phyloP scores from a whole-genome alignment of 2,329 filamentous ascomycete species.

The Mollisia scopiformis region DNA sequence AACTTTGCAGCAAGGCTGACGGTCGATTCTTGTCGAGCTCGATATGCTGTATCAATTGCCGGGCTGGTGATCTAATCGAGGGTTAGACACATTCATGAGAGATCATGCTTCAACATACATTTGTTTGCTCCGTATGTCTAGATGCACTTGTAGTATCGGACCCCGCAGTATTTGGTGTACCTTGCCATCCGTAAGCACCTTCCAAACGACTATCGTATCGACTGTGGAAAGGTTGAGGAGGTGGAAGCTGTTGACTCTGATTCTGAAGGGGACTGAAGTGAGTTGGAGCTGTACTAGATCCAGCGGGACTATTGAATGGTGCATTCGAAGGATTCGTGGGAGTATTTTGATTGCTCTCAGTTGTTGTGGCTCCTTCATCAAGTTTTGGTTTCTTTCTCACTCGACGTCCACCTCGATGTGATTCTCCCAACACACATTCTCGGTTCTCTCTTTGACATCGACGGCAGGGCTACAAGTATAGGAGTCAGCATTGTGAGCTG shows the following conservation, averaged over 20 bases:
- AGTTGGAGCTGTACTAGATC: not conserved
- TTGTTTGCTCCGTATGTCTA: conserved; percentile 25
- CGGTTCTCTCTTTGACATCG: conserved; percentile 37
- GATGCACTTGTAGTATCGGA: conserved; percentile 23
- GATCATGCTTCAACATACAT: conserved; percentile 19
- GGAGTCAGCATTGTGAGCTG: conserved; percentile 2
- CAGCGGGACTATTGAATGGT: conserved; percentile 11
- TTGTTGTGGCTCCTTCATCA: conserved; percentile 16
- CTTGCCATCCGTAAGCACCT: conserved; percentile 19
- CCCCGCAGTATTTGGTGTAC: conserved; percentile 15
- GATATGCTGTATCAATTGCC: conserved; percentile 21
- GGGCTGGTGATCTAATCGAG: conserved; percentile 21
- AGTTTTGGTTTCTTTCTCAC: conserved; percentile 36
- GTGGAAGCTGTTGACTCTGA: conserved; percentile 8
- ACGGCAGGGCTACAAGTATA: conserved; percentile 32
- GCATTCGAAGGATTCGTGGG: conserved; percentile 3
- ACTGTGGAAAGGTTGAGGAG: conserved; percentile 21
- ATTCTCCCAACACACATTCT: conserved; percentile 37
- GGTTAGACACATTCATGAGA: not conserved
- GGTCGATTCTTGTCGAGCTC: conserved; percentile 20
- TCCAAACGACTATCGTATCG: conserved; percentile 24
- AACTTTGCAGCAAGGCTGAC: conserved; percentile 20
- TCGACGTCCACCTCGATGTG: conserved; percentile 36
- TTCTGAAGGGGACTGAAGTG: conserved; percentile 17
- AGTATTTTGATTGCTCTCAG: conserved; percentile 4